These are phyloP conservation scores for Lipomyces sp. DNA, from an alignment of 805 yeast species.

Conservation along the genomic window DNA sequence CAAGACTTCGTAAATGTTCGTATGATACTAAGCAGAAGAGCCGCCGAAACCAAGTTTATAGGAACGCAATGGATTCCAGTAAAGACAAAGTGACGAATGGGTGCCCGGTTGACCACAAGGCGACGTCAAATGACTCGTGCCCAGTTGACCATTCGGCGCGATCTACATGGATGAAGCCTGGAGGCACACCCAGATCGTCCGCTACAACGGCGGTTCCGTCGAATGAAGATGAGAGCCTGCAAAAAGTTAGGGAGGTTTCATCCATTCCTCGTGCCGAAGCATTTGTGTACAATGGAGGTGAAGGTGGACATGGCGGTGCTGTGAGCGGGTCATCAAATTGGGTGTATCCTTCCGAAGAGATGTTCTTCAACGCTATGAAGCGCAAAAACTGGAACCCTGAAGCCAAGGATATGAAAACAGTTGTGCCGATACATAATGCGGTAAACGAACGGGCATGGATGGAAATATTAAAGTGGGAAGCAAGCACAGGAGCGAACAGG, in stretches of 20 bases:
- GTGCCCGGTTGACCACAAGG: conserved; percentile 40
- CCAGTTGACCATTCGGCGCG: conserved; percentile 73
- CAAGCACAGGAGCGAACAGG: conserved; percentile 49
- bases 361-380: conserved; percentile 91
- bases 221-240: conserved; percentile 46
- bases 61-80: conserved; percentile 10
- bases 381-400: conserved; percentile 87
- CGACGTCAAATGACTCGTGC: conserved; percentile 51
- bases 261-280: conserved; percentile 71
- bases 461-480: conserved; percentile 84
- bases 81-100: conserved; percentile 8
- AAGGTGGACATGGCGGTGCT: conserved; percentile 40
- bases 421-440: conserved; percentile 91
- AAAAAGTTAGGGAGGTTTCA: conserved; percentile 71
- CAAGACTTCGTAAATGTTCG: background rate
- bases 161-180: conserved; percentile 56
- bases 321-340: conserved; percentile 58
- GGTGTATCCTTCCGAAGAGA: conserved; percentile 95
- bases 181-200: conserved; percentile 10
- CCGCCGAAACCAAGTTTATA: too few species aligned
- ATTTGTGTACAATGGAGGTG: conserved; percentile 33
- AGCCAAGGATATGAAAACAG: conserved; percentile 80
- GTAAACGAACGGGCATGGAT: conserved; percentile 94
- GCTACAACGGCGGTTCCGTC: conserved; percentile 7
- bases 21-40: too few species aligned